Evolutionary conservation across 768 basidiomycete species (phyloP).

Genomic region (Pleurotus tuoliensis): DNA sequence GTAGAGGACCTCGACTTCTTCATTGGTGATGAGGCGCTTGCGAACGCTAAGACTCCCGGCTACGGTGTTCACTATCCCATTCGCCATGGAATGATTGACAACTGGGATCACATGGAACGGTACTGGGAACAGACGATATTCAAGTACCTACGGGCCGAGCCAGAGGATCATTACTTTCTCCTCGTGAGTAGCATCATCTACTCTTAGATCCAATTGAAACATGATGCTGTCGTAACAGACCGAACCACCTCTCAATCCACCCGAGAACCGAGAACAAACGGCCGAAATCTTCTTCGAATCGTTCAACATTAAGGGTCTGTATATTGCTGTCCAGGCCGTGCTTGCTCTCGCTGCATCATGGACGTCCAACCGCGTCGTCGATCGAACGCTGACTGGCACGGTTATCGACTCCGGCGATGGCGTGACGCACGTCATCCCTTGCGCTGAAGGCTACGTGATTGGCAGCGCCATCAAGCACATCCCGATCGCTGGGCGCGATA

Average conservation of each 20-base stretch:
- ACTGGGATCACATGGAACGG: slow-evolving; percentile 98
- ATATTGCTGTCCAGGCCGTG: slow-evolving; percentile 98
- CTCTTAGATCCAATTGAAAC: not conserved
- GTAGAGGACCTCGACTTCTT: slow-evolving; percentile 99
- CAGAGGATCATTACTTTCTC: slow-evolving; percentile 98
- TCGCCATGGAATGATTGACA: slow-evolving; percentile 95
- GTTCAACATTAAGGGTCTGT: slow-evolving; percentile 97
- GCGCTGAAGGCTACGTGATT: slow-evolving; percentile 97
- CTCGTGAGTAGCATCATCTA: slow-evolving; percentile 54
- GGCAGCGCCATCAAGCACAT: slow-evolving; percentile 99
- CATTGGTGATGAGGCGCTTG: slow-evolving; percentile 97
- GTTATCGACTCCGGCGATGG: slow-evolving; percentile 99
- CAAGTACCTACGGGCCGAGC: slow-evolving; percentile 97
- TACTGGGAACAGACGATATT: slow-evolving; percentile 99
- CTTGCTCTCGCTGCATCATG: slow-evolving; percentile 97
- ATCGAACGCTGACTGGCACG: slow-evolving; percentile 92
- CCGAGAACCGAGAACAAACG: slow-evolving; percentile 98
- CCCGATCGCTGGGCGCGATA: slow-evolving; percentile 97
- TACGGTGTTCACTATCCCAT: slow-evolving; percentile 97
- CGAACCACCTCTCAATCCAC: slow-evolving; percentile 97
- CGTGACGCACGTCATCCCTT: slow-evolving; percentile 97
- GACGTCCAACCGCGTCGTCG: slow-evolving; percentile 85
- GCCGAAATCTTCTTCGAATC: slow-evolving; percentile 99
- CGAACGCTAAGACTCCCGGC: slow-evolving; percentile 90
- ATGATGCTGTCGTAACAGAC: slow-evolving; percentile 49